Base-by-base conservation (phyloP, 2,329 filamentous ascomycete species). In the Zymoseptoria passerinii region DNA sequence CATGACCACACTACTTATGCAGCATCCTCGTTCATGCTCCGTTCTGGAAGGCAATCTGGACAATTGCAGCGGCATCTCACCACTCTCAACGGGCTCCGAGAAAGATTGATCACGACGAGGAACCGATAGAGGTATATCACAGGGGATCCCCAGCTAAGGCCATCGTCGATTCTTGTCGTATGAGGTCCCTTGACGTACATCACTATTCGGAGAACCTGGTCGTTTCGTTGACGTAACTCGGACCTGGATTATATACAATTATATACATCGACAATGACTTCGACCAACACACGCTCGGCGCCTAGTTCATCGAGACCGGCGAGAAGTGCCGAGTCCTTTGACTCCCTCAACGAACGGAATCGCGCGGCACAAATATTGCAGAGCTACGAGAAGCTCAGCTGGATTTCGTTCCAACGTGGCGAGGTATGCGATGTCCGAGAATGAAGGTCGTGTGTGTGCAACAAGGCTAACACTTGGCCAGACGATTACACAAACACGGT, bases 401-500 rank as follows among this genome's bases (percentile, higher is more conserved):
- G 69, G 69, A 50, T 61, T 20, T 62, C 69, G 1, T 61, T 65
- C 20, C 28, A 60, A 28, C 63, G 69, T 13, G 67, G 67, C 54
- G 68, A 71, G 62, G 23, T 19, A 20, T 28, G 10, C 8, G 4
- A 18, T 27, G 8, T n/a, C 40, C 23, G 23, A 23, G 23, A 23
- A 23, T 23, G 54, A 51, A 48, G 19, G 16, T 10, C 16, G n/a
- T 28, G n/a, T n/a, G 10, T 44, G 1, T 29, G 13, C 16, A 28
- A 27, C 20, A 13, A 35, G 18, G 35, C 55, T 62, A 16, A 60
- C 53, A 35, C 18, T 8, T 23, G 8, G 19, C 3, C 52, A 71
- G 70, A 68, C 66, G n/a, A 61, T 71, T n/a, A 53, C 61, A 10
- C 70, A 72, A 60, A 72, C 70, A 27, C 66, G 70, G 23, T 61